Base-by-base conservation (phyloP, 2,329 filamentous ascomycete species). In the Hortaea werneckii region DNA sequence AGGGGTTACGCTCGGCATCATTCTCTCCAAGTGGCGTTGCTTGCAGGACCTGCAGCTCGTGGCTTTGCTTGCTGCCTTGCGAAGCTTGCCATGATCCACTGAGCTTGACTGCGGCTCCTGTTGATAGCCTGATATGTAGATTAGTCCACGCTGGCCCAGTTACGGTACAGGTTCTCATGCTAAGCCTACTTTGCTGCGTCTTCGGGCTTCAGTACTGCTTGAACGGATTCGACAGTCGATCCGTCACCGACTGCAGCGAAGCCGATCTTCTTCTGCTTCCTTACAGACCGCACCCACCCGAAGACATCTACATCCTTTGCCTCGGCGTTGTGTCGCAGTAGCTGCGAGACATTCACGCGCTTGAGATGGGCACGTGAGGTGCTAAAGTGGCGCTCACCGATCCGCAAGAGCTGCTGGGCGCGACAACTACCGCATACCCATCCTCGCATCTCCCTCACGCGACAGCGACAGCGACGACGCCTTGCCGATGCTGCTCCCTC, bases 161-260 rank as follows among this genome's bases (percentile, higher is more conserved):
- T 20, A 37, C 34, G 34, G 34, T 37, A 37, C n/a, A 9, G 20
- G 20, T 20, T 20, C 20, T 20, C 20, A 20, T 20, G 20, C 20
- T 20, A 20, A 20, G 20, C 81, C 63, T 75, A 94, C 87, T 81
- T 78, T 66, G 81, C 74, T 54, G 83, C 81, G 60, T 87, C 74
- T 40, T 77, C 73, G 52, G 85, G 82, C 45, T 79, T 79, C 55
- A 95, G 70, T 40, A 95, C 80, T 40, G 83, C 87, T 69, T 98
- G 92, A 45, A 96, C 65, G 28, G 86, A 74, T 50, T 82, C 73
- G 54, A 86, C 72, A 37, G 85, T 87, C 9, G 88, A 94, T 39
- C 92, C 92, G 71, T 98, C 92, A 8, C 83, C 83, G 43, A 96
- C 73, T 49, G 87, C 79, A 43, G 89, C 83, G 68, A 98, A 96